Base-by-base conservation (phyloP, 1,284 basidiomycete genomes). In the Uromyces viciae-fabae region DNA sequence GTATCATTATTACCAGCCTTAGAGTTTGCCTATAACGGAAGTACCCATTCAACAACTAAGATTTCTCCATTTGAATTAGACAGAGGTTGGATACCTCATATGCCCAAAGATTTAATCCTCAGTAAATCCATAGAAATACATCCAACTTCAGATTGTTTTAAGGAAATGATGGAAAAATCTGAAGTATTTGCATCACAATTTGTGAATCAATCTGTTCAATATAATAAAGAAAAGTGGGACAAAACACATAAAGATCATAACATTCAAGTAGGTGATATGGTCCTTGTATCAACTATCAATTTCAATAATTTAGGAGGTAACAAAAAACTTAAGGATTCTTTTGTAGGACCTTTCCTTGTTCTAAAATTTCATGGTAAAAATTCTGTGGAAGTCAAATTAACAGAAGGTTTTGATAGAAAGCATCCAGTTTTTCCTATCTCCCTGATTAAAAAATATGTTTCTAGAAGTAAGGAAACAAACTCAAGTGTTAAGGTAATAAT, bases 1-100 rank as follows among this genome's bases (percentile, higher is more conserved):
- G 28, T 46, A 54, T 52, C 71, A 46, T 33, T 73, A 28, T 33
- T 73, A 2, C 46, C 71, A 73, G 71, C 71, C 3, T 36, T 73
- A 28, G 49, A 73, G 17, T 52, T 54, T 28, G 46, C 42, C 11
- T 49, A 73, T 52, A 73, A 73, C 28, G 25, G 22, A 9, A 73
- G 71, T 28, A 54, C 25, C 19, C 71, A 73, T 52, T 28, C n/a
- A n/a, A 54, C 46, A 9, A 52, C 71, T 25, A 54, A 52, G 8
- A 73, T 17, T 19, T 17, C 71, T 5, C 71, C 46, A 8, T 73
- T 54, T 54, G 33, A 49, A 54, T 28, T 73, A 36, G 71, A 54
- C 1, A 46, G 71, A 73, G 17, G 71, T 15, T 54, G 52, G 43
- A 54, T 31, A 17, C 43, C 71, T 0, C 14, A 52, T 19, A n/a